Percentiles rank a stretch among this genome's conserved stretches.
These are phyloP conservation scores for Vitis riparia DNA, from an alignment of 164 flowering plant species.

Conservation along the genomic window DNA sequence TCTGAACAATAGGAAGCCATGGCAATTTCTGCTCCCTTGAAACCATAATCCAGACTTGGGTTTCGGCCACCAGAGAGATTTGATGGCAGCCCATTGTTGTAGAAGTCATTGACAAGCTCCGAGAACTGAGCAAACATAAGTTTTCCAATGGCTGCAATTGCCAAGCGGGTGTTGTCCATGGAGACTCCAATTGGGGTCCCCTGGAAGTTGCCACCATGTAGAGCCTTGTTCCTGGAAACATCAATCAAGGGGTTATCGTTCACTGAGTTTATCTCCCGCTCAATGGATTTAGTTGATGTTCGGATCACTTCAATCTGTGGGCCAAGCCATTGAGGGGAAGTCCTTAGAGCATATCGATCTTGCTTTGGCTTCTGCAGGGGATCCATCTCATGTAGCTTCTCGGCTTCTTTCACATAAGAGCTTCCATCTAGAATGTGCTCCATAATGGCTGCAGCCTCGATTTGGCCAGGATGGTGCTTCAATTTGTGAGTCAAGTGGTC, in stretches of 20 bases:
- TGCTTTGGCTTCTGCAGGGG: conserved; percentile 47
- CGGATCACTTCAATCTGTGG: conserved; percentile 47
- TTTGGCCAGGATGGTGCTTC: conserved; percentile 54
- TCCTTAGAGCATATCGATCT: conserved; percentile 42
- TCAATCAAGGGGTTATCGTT: conserved; percentile 49
- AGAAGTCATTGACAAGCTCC: conserved; percentile 48
- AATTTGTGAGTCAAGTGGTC: conserved; percentile 44
- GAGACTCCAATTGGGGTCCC: conserved; percentile 55
- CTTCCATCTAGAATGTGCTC: conserved; percentile 46
- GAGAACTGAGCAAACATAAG: conserved; percentile 49
- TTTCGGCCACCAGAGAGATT: conserved; percentile 39
- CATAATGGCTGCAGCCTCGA: conserved; percentile 53
- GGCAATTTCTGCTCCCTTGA: conserved; percentile 52
- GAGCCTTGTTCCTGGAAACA: conserved; percentile 48
- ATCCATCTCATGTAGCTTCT: conserved; percentile 36
- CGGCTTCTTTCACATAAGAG: conserved; percentile 32
- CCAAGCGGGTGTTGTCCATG: conserved; percentile 46
- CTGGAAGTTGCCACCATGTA: conserved; percentile 48
- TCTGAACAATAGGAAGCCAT: conserved; percentile 54
- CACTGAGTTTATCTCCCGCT: conserved; percentile 47
- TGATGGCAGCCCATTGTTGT: conserved; percentile 50
- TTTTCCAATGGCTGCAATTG: conserved; percentile 41
- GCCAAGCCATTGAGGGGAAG: conserved; percentile 52
- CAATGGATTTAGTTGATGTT: conserved; percentile 39
- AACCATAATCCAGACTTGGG: conserved; percentile 49